Evolutionary conservation across 2,329 filamentous ascomycete genomes (phyloP), one percentile per base, ranked within the genome.

Genomic region (Alternaria brassicicola): DNA sequence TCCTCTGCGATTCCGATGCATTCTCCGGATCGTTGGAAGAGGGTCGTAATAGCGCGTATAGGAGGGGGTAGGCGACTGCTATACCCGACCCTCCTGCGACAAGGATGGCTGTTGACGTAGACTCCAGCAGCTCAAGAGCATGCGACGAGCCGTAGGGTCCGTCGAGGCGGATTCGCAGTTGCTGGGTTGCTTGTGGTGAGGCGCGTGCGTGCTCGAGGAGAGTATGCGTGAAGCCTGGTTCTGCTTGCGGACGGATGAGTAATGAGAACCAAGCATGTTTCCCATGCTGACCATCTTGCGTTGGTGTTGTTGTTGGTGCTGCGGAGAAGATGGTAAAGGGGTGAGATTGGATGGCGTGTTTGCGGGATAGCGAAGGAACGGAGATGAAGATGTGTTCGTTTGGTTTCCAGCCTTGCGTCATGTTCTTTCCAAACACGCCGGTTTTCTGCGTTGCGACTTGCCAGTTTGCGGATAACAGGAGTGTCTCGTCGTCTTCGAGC

Each of bases 301-400:
- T 19, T 10, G 17, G 41, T 31, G 52, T 19, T 81, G 81, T 39
- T 36, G 52, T 19, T 1, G 85, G 84, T 9, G 86, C 85, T 0
- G 83, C 81, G 2, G 87, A 89, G 15, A 86, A 84, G 53, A 90
- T 88, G 8, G 86, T 89, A 73, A 89, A 89, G 0, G 87, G 88
- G 67, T 90, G 87, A 0, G 86, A 81, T 73, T 89, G 87, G 1
- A 88, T 69, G 3, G 76, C 68, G 66, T 88, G 83, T 52, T 79
- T 82, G 3, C 75, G 72, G 2, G 82, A 83, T 6, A 89, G 78
- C 0, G 76, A 77, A 0, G 87, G 86, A 1, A 89, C 76, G 1
- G 84, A 84, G 55, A 89, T 70, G 73, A 89, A 89, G 47, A 88
- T 80, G 70, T 89, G 88, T 65, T 88, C 85, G 15, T 85, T 85